phyloP scores from a whole-genome alignment of 2,329 filamentous ascomycete genomes.

The Apiospora pterosperma region DNA sequence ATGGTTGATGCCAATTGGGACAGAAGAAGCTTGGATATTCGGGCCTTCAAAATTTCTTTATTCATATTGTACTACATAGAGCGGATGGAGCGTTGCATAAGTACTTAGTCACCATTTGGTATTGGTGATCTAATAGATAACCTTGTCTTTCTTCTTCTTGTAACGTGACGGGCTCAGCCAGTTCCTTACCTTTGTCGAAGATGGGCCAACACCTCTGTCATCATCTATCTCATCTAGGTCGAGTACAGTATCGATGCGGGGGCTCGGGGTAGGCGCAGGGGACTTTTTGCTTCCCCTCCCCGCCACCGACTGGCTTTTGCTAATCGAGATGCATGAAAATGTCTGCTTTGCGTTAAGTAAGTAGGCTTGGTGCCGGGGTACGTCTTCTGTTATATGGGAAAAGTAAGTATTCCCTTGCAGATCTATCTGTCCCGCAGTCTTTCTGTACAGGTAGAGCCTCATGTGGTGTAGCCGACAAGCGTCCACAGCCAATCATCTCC shows the following conservation, averaged over 20 bases:
- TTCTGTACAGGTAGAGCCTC: too few species aligned
- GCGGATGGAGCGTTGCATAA: slow-evolving; percentile 2
- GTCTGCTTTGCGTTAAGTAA: too few species aligned
- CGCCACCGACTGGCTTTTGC: neutral
- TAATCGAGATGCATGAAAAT: neutral
- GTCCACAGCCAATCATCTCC: neutral
- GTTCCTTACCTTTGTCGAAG: neutral
- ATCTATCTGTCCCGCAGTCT: too few species aligned
- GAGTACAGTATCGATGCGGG: neutral
- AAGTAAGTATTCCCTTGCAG: too few species aligned
- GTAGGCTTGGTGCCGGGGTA: too few species aligned
- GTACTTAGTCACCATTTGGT: neutral
- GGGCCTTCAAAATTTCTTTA: neutral
- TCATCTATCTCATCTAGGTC: neutral
- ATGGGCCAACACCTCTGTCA: neutral
- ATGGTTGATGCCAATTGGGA: too few species aligned
- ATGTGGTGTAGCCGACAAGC: neutral
- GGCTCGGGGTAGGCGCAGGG: neutral
- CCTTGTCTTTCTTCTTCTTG: too few species aligned
- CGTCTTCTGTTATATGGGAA: too few species aligned
- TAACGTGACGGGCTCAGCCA: neutral
- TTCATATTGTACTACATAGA: neutral
- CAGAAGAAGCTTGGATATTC: neutral
- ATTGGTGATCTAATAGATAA: neutral
- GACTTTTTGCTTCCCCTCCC: neutral